Conservation (phyloP, 306 rosid species). For the Trifolium dubium region DNA sequence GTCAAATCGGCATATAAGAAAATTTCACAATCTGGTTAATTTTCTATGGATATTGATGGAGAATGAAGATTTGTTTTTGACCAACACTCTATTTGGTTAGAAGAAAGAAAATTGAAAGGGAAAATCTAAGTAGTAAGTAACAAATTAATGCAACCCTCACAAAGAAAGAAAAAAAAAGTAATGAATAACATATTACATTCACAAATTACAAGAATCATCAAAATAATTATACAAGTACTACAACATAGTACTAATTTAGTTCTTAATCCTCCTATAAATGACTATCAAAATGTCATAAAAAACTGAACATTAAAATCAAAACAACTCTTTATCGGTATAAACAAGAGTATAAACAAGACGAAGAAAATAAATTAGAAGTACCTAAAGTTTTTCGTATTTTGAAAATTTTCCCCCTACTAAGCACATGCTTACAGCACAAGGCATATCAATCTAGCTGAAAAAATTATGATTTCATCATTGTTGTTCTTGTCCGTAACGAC, state of each 20-base stretch:
- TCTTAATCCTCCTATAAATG: slow-evolving; percentile 23
- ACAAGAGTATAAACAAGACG: not conserved
- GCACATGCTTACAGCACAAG: not conserved
- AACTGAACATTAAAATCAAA: not conserved
- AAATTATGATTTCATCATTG: not conserved
- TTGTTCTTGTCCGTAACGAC: slow-evolving; percentile 61
- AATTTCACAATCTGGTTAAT: not conserved
- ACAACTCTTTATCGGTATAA: slow-evolving; percentile 8
- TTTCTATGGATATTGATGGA: not conserved
- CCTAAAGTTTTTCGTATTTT: slow-evolving; percentile 16
- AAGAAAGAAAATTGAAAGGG: not conserved
- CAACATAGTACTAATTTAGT: slow-evolving; percentile 22
- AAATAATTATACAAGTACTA: slow-evolving; percentile 8
- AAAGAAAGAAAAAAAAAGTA: not conserved
- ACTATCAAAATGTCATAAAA: too few species aligned
- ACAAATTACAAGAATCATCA: slow-evolving; percentile 19
- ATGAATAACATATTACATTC: slow-evolving; percentile 14
- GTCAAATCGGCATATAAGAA: too few species aligned
- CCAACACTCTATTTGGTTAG: too few species aligned
- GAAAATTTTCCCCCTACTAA: slow-evolving; percentile 27
- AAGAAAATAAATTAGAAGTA: slow-evolving; percentile 33
- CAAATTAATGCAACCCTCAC: not conserved
- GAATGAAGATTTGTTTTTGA: too few species aligned
- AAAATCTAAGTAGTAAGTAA: not conserved
- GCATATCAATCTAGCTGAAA: not conserved